Base-by-base conservation (phyloP, 2,329 filamentous ascomycete genomes). In the Onygenales sp. region DNA sequence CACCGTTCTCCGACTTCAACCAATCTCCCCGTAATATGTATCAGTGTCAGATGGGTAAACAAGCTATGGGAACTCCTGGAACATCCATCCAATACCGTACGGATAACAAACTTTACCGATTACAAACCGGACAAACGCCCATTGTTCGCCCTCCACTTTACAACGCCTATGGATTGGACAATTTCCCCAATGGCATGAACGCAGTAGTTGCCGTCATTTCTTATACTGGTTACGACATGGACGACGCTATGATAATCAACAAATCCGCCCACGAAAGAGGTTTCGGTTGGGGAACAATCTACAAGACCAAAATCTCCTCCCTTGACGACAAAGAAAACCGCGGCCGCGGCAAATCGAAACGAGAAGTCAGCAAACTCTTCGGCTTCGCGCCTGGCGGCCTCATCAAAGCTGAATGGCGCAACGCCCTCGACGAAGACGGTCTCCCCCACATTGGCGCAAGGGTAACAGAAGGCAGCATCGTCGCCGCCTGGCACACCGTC, bases 1-100 rank as follows among this genome's bases (percentile, higher is more conserved):
- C 93, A 0, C 93, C 93, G 3, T 98, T 98, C 73, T 96, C 92
- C 46, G 89, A 98, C 68, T 95, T 95, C 74, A 98, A 98, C 73
- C 93, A 98, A 71, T 96, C 91, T 11, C 93, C 93, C 1, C 81
- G 93, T 80, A 98, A 98, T 73, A 97, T 97, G 92, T 98, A 97
- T 69, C 88, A 95, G 68, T 96, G 91, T 74, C 93, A 97, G 77
- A 97, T 97, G 93, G 90, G 89, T 74, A 98, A 98, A 70, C 93
- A 98, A 75, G 91, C 92, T 0, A 98, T 98, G 93, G 93, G 93
- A 70, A 97, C 93, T 27, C 90, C 92, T 3, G 91, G 87, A 54
- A 87, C 91, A 6, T 86, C 92, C 2, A 76, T 92, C 58, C 80
- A 83, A 54, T 87, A 94, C 72, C 84, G 93, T 66, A 95, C 91